phyloP scores from a whole-genome alignment of 192 early-diverging fungal genomes.

The Coemansia sp. region DNA sequence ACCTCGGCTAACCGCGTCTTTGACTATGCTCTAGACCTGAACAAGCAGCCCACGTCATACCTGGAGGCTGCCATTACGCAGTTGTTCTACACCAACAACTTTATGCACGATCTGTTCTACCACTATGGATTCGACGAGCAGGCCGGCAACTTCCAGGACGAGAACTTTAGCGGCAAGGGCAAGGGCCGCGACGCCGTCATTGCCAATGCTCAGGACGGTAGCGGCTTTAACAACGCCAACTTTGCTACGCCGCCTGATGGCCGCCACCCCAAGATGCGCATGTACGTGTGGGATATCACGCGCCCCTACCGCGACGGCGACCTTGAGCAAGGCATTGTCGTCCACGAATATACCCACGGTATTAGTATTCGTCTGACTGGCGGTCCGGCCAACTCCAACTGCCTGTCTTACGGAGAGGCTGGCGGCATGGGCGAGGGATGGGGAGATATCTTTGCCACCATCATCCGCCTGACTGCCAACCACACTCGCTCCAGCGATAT shows the following conservation, averaged over 20 bases:
- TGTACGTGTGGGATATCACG: constrained; percentile 89
- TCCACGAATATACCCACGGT: constrained; percentile 94
- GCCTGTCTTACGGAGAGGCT: constrained; percentile 82
- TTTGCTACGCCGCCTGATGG: constrained; percentile 97
- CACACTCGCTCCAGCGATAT: constrained; percentile 54
- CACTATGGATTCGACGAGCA: constrained; percentile 89
- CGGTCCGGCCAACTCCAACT: constrained; percentile 85
- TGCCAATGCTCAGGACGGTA: constrained; percentile 89
- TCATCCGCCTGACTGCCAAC: constrained; percentile 62
- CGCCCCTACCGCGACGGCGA: constrained; percentile 78
- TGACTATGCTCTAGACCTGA: constrained; percentile 72
- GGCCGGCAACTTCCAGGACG: constrained; percentile 92
- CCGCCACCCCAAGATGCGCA: constrained; percentile 77
- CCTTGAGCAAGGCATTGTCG: constrained; percentile 87
- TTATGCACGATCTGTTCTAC: constrained; percentile 85
- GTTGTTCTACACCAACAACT: constrained; percentile 91
- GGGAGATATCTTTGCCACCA: constrained; percentile 90
- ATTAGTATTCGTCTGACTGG: constrained; percentile 89
- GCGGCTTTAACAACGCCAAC: constrained; percentile 90
- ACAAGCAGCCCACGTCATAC: constrained; percentile 66
- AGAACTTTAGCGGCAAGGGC: constrained; percentile 79
- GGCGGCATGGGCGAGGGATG: constrained; percentile 97
- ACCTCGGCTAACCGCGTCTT: constrained; percentile 48
- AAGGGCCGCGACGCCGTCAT: constrained; percentile 77
- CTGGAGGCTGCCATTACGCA: constrained; percentile 82